Conservation (phyloP, 306 rosid species). For the Vigna mungo region DNA sequence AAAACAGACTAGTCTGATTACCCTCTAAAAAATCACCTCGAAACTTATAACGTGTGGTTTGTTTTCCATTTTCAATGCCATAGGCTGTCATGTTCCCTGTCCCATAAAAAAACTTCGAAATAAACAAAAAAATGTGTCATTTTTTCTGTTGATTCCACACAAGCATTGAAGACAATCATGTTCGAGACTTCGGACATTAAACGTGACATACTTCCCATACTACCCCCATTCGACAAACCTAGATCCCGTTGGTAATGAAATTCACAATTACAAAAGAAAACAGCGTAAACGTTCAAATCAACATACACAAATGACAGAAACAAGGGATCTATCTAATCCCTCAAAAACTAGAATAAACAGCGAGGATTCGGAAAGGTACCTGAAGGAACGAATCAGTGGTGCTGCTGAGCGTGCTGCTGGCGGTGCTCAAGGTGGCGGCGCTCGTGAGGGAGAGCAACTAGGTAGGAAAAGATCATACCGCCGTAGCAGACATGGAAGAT, state of each 20-base stretch:
- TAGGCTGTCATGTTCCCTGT: no score
- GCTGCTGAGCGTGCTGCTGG: conserved; percentile 68
- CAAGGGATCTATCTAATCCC: background rate
- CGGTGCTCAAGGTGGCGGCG: conserved; percentile 85
- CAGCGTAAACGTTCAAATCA: background rate
- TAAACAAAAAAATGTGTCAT: background rate
- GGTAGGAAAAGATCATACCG: conserved; percentile 83
- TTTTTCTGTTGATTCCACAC: background rate
- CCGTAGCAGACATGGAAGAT: conserved; percentile 78
- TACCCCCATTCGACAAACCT: background rate
- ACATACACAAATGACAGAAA: background rate
- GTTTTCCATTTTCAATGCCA: background rate
- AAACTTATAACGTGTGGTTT: background rate
- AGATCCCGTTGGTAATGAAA: background rate
- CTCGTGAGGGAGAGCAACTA: conserved; percentile 80
- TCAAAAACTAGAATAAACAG: background rate
- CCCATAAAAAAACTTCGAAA: background rate
- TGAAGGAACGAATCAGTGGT: conserved; percentile 24
- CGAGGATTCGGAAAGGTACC: background rate
- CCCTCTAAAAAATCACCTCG: background rate
- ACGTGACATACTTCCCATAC: background rate
- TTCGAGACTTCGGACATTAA: background rate
- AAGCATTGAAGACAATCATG: background rate
- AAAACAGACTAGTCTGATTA: background rate
- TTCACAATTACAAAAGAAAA: background rate